These are phyloP conservation scores for Cyclocybe cylindracea DNA, from an alignment of 768 basidiomycete species.

Conservation along the genomic window DNA sequence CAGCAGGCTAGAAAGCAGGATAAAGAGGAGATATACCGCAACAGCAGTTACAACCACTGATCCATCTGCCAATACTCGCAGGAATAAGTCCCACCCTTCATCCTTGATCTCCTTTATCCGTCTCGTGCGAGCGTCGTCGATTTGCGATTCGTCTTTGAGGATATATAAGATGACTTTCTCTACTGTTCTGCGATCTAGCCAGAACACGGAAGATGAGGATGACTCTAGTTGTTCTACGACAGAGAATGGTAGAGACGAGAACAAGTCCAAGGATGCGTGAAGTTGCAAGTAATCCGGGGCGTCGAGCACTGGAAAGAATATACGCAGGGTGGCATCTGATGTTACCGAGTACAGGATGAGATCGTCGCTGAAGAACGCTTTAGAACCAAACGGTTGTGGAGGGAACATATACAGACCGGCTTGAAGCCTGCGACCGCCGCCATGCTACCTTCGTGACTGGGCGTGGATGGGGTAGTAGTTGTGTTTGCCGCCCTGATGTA, in stretches of 20 bases:
- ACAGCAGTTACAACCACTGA: slow-evolving; percentile 75
- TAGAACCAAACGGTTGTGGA: background rate
- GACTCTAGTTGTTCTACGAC: slow-evolving; percentile 31
- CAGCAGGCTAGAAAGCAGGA: background rate
- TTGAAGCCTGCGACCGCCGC: slow-evolving; percentile 70
- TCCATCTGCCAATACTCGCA: slow-evolving; percentile 71
- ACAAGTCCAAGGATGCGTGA: slow-evolving; percentile 75
- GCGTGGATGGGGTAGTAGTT: slow-evolving; percentile 73
- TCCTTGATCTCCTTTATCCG: slow-evolving; percentile 64
- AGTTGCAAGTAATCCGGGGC: slow-evolving; percentile 83
- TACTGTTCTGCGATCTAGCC: slow-evolving; percentile 67
- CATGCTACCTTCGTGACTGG: slow-evolving; percentile 69
- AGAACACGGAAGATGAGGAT: slow-evolving; percentile 56
- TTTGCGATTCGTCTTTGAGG: slow-evolving; percentile 33
- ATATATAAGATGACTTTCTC: slow-evolving; percentile 45
- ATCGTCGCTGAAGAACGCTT: slow-evolving; percentile 54
- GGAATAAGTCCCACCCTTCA: slow-evolving; percentile 79
- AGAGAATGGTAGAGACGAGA: slow-evolving; percentile 54
- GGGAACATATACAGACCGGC: slow-evolving; percentile 38
- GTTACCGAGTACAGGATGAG: slow-evolving; percentile 83
- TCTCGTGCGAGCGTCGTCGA: slow-evolving; percentile 47
- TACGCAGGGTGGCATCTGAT: slow-evolving; percentile 76
- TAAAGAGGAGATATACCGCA: slow-evolving; percentile 48
- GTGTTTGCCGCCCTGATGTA: slow-evolving; percentile 67
- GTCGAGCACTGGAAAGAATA: slow-evolving; percentile 88